These are phyloP conservation scores for Samsoniella hepiali DNA, from an alignment of 2,329 filamentous ascomycete species.

Conservation along the genomic window DNA sequence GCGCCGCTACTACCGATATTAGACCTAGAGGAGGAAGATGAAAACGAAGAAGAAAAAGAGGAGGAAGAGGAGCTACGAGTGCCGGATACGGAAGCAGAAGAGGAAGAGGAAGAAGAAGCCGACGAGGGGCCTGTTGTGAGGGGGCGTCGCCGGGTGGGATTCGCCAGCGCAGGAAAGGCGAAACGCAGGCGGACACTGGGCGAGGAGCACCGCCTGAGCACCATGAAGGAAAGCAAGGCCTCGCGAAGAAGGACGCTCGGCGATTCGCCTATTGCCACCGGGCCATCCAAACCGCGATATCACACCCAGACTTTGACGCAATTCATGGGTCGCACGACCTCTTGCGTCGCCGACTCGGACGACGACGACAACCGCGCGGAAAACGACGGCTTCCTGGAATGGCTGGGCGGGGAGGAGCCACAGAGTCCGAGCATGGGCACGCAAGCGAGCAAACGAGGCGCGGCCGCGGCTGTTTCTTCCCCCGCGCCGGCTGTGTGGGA, in stretches of 20 bases:
- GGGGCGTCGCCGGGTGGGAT: conserved; percentile 14
- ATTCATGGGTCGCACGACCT: conserved; percentile 29
- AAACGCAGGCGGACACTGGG: conserved; percentile 31
- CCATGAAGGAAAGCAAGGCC: conserved; percentile 22
- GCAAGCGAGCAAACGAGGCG: neutral
- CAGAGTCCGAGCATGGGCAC: conserved; percentile 27
- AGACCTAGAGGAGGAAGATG: neutral
- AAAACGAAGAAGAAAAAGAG: conserved; percentile 1
- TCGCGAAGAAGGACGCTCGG: conserved; percentile 23
- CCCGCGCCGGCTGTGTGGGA: conserved; percentile 16
- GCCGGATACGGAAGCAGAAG: conserved; percentile 23
- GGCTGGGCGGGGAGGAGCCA: conserved; percentile 28
- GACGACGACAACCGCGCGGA: conserved; percentile 31
- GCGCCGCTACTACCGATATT: neutral
- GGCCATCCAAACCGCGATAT: conserved; percentile 27
- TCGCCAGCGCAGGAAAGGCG: conserved; percentile 7
- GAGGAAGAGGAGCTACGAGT: conserved; percentile 26
- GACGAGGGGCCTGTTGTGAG: neutral
- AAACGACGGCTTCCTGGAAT: conserved; percentile 33
- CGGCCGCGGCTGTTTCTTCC: conserved; percentile 3
- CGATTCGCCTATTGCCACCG: neutral
- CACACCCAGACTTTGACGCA: conserved; percentile 44
- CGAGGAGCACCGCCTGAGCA: conserved; percentile 24
- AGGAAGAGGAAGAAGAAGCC: conserved; percentile 16
- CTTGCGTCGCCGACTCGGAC: conserved; percentile 38